Percentiles rank a stretch among this genome's conserved stretches.
Conservation (phyloP, 176 grass and related monocot species). For the Phragmites australis region DNA sequence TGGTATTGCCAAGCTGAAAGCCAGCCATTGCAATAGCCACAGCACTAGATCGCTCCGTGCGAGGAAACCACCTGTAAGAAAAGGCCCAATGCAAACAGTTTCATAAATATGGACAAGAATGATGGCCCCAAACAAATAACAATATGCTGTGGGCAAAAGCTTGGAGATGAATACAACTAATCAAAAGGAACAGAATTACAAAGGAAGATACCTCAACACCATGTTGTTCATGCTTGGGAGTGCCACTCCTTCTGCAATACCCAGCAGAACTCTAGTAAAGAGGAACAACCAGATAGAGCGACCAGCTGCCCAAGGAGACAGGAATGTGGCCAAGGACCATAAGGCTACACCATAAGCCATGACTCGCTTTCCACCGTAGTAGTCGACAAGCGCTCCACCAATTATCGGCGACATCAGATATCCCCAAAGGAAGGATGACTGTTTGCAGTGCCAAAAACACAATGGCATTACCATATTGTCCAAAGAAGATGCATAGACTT, state of each 20-base stretch:
- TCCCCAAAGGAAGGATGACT: conserved; percentile 99
- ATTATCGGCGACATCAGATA: conserved; percentile 91
- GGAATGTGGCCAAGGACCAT: conserved; percentile 92
- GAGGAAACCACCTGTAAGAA: conserved; percentile 96
- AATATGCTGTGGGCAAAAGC: conserved; percentile 22
- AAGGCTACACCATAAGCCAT: conserved; percentile 90
- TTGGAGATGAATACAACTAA: conserved; percentile 13
- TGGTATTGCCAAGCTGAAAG: conserved; percentile 92
- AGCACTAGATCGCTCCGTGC: conserved; percentile 85
- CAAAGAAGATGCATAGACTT: conserved; percentile 17
- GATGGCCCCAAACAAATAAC: neutral
- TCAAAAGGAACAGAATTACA: conserved; percentile 21
- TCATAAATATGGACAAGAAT: conserved; percentile 3
- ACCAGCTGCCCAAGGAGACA: conserved; percentile 89
- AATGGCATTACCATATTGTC: conserved; percentile 17
- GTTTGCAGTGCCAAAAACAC: conserved; percentile 33
- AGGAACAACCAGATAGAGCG: conserved; percentile 77
- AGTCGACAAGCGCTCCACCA: conserved; percentile 86
- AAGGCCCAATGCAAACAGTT: conserved; percentile 44
- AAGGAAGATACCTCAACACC: conserved; percentile 72
- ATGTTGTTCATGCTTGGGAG: conserved; percentile 99
- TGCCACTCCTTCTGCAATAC: conserved; percentile 94
- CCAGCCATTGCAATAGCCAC: conserved; percentile 95
- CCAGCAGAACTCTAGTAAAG: conserved; percentile 71
- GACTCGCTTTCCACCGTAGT: conserved; percentile 86